Percentiles rank a stretch among this genome's conserved stretches.
Evolutionary conservation across 169 alveolate species (phyloP).

Genomic region (Plasmodium gonderi): DNA sequence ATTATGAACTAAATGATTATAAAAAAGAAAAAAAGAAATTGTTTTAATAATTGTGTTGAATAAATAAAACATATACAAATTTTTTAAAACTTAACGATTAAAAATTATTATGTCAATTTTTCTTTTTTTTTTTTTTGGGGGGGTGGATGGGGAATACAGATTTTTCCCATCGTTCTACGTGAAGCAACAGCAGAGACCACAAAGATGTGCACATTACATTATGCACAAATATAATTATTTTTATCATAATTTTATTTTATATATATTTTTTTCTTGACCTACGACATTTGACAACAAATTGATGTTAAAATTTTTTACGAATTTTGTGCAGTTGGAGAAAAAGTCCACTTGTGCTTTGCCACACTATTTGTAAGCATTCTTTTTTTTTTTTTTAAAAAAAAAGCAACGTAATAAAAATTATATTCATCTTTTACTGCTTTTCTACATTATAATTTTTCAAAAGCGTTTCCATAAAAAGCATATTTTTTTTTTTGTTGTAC

Average conservation of each 20-base stretch:
- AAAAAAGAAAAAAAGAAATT: neutral
- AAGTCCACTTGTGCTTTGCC: neutral
- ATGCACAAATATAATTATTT: neutral
- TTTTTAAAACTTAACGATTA: neutral
- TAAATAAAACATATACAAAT: slow-evolving; percentile 1
- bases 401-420: neutral
- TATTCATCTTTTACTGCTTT: neutral
- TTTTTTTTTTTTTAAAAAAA: neutral
- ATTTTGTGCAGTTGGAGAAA: neutral
- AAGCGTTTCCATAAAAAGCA: neutral
- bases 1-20: neutral
- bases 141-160: neutral
- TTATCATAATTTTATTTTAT: neutral
- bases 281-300: neutral
- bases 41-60: neutral
- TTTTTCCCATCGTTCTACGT: neutral
- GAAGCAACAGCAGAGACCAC: neutral
- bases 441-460: neutral
- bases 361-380: neutral
- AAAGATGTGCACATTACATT: neutral
- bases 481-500: neutral
- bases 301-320: neutral
- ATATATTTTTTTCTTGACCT: neutral
- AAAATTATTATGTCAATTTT: neutral
- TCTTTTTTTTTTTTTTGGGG: slow-evolving; percentile 3